A percentile compares a stretch with the other conserved stretches of the same genome.
Evolutionary conservation across 441 rosid genomes (phyloP).

Genomic region (Breynia disticha): DNA sequence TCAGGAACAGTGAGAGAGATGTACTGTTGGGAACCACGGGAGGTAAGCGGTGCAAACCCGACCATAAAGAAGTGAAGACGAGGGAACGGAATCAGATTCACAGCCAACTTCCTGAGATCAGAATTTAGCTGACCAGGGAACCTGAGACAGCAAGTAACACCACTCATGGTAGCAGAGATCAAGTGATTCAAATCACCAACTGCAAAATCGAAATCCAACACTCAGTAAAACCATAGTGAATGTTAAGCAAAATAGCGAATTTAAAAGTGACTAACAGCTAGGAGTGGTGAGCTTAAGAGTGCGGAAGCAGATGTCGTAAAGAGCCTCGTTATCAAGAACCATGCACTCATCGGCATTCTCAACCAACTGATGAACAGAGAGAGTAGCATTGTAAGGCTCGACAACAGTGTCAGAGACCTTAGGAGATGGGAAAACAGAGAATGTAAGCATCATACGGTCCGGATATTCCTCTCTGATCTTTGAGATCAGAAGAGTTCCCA

Average conservation of each 20-base stretch:
- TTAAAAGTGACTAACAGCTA: slow-evolving; percentile 42
- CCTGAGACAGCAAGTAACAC: slow-evolving; percentile 68
- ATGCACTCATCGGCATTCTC: slow-evolving; percentile 93
- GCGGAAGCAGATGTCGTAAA: slow-evolving; percentile 88
- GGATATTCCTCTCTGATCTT: slow-evolving; percentile 77
- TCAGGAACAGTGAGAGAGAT: slow-evolving; percentile 73
- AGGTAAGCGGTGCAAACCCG: slow-evolving; percentile 64
- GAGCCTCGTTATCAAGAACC: slow-evolving; percentile 93
- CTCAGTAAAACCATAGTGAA: slow-evolving; percentile 3
- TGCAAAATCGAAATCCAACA: slow-evolving; percentile 19
- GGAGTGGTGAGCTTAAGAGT: slow-evolving; percentile 64
- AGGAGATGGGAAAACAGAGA: slow-evolving; percentile 93
- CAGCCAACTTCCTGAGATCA: slow-evolving; percentile 65
- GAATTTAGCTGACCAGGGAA: slow-evolving; percentile 77
- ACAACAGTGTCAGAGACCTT: slow-evolving; percentile 98
- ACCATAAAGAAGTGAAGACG: slow-evolving; percentile 82
- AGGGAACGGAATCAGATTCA: slow-evolving; percentile 66
- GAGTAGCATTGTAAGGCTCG: slow-evolving; percentile 91
- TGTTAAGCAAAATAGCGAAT: not conserved
- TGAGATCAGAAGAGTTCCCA: slow-evolving; percentile 86
- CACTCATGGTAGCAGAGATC: slow-evolving; percentile 73
- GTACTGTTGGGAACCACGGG: slow-evolving; percentile 71
- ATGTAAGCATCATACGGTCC: slow-evolving; percentile 87
- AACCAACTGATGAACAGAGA: slow-evolving; percentile 84
- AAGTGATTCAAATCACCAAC: slow-evolving; percentile 73